Evolutionary conservation across 176 grass and related monocot species (phyloP).

Genomic region (Paspalum notatum): DNA sequence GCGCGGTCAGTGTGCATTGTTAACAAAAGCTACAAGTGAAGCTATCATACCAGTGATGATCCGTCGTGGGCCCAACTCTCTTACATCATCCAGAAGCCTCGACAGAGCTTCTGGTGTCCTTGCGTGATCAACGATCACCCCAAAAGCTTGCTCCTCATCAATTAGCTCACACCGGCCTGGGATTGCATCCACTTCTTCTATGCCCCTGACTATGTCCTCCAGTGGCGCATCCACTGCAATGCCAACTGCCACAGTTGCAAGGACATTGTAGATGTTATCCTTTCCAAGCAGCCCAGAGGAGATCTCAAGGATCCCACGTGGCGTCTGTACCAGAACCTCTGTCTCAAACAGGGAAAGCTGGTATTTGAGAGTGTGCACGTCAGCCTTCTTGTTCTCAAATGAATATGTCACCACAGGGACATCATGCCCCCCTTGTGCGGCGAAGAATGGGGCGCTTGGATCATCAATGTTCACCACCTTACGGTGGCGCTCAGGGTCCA

Average conservation of each 20-base stretch:
- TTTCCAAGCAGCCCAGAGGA: conserved; percentile 91
- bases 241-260: conserved; percentile 93
- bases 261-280: conserved; percentile 89
- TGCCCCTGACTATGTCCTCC: conserved; percentile 92
- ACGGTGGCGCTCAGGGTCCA: conserved; percentile 78
- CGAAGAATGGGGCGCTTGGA: conserved; percentile 71
- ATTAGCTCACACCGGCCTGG: conserved; percentile 92
- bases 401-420: conserved; percentile 94
- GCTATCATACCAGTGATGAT: conserved; percentile 77
- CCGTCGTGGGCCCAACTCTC: conserved; percentile 75
- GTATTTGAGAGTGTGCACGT: conserved; percentile 81
- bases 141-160: conserved; percentile 97
- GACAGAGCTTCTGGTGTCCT: conserved; percentile 74
- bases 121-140: conserved; percentile 85
- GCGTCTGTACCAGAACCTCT: conserved; percentile 87
- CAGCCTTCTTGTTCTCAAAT: conserved; percentile 92
- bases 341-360: conserved; percentile 97
- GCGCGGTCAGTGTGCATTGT: not conserved
- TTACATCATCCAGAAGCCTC: conserved; percentile 80
- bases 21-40: conserved; percentile 27
- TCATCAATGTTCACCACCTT: conserved; percentile 97
- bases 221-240: conserved; percentile 78
- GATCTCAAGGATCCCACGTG: conserved; percentile 93
- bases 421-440: conserved; percentile 66
- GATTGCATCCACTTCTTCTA: conserved; percentile 97